Percentiles rank a stretch among this genome's conserved stretches.
Conservation (phyloP, 2,329 filamentous ascomycete genomes). For the Stagonosporopsis chrysanthemi region DNA sequence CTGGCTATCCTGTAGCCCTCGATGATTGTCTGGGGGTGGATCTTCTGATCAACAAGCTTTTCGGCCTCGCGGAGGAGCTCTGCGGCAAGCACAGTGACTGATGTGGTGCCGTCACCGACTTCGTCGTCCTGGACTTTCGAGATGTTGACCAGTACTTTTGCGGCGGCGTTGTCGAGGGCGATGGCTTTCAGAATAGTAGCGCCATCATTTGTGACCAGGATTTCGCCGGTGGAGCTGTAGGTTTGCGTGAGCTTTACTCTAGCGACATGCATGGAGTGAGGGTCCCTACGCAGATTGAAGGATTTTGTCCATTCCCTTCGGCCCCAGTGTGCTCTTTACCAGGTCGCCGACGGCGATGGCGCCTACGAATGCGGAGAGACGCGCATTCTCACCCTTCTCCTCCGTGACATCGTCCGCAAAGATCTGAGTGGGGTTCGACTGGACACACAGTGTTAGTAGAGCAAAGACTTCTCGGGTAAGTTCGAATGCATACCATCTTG, state of each 20-base stretch:
- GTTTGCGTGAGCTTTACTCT: slow-evolving; percentile 32
- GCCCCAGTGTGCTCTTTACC: slow-evolving; percentile 95
- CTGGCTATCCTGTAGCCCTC: slow-evolving; percentile 98
- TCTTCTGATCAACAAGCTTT: slow-evolving; percentile 96
- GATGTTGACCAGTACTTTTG: slow-evolving; percentile 98
- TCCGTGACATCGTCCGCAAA: slow-evolving; percentile 96
- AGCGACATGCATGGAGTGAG: neutral
- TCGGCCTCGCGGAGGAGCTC: slow-evolving; percentile 96
- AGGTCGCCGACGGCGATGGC: slow-evolving; percentile 97
- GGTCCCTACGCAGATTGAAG: slow-evolving; percentile 84
- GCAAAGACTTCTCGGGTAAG: neutral
- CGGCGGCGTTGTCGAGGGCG: slow-evolving; percentile 96
- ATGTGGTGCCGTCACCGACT: slow-evolving; percentile 97
- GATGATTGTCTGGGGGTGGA: slow-evolving; percentile 99
- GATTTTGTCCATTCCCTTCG: slow-evolving; percentile 99
- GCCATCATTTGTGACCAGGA: slow-evolving; percentile 98
- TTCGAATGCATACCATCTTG: slow-evolving; percentile 41
- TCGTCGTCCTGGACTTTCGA: slow-evolving; percentile 99
- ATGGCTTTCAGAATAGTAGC: slow-evolving; percentile 98
- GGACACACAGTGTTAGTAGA: slow-evolving; percentile 37
- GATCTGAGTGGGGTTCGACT: slow-evolving; percentile 87
- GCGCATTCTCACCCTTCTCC: slow-evolving; percentile 99
- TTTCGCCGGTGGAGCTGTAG: slow-evolving; percentile 86
- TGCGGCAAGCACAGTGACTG: slow-evolving; percentile 93
- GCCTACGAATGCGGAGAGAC: slow-evolving; percentile 96